phyloP scores from a whole-genome alignment of 2,329 filamentous ascomycete species.

The Fusarium mexicanum region DNA sequence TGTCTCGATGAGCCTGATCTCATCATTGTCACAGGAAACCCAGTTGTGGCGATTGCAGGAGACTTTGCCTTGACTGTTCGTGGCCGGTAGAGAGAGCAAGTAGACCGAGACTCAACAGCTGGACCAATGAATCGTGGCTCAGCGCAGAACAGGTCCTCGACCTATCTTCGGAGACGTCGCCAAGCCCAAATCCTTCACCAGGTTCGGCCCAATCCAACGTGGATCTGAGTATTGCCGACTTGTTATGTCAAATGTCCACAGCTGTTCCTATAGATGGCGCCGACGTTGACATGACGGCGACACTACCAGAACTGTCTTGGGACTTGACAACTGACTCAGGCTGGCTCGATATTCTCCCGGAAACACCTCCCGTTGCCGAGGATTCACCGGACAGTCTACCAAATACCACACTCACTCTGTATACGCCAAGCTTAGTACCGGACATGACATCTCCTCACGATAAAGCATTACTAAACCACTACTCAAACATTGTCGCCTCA shows the following conservation, averaged over 20 bases:
- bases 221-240: neutral
- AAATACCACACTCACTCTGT: neutral
- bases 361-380: neutral
- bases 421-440: neutral
- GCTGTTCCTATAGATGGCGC: neutral
- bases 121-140: constrained; percentile 2
- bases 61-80: neutral
- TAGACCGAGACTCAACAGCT: neutral
- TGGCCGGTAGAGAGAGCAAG: neutral
- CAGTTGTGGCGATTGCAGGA: neutral
- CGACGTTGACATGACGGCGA: neutral
- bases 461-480: neutral
- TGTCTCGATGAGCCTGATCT: neutral
- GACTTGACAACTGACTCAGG: neutral
- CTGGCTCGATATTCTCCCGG: neutral
- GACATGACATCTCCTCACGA: constrained; percentile 5
- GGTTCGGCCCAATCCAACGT: neutral
- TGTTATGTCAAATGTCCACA: constrained; percentile 1
- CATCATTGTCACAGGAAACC: neutral
- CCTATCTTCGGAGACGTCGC: neutral
- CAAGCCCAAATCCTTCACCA: neutral
- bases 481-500: neutral
- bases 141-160: constrained; percentile 1
- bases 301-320: neutral
- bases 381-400: neutral